Evolutionary conservation across 129 eudicot species (phyloP).

Genomic region (Saussurea involucrata): DNA sequence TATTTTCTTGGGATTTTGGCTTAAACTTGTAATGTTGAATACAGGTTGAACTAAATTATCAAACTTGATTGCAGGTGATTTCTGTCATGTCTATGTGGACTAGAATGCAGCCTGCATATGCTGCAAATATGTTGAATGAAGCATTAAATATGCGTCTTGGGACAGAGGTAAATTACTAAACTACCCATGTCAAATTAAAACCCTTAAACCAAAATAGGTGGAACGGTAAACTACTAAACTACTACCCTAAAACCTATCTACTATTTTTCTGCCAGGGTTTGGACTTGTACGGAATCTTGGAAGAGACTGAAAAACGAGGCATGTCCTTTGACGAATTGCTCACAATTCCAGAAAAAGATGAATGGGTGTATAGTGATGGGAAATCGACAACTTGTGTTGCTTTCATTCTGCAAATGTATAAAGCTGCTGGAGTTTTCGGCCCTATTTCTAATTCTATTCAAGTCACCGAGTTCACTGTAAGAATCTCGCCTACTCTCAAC

Average conservation of each 20-base stretch:
- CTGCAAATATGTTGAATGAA: conserved; percentile 99
- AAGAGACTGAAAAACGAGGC: conserved; percentile 62
- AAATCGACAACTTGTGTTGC: conserved; percentile 89
- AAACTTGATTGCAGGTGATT: conserved; percentile 60
- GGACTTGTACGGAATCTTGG: conserved; percentile 55
- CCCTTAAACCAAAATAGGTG: neutral
- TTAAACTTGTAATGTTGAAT: no score
- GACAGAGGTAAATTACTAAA: conserved; percentile 54
- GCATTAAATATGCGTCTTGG: conserved; percentile 97
- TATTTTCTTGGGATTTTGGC: no score
- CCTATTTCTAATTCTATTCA: conserved; percentile 74
- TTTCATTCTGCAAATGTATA: conserved; percentile 74
- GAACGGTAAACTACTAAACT: conserved; percentile 33
- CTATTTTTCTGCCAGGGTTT: conserved; percentile 37
- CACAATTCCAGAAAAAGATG: conserved; percentile 92
- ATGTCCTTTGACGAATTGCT: conserved; percentile 85
- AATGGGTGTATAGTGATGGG: conserved; percentile 97
- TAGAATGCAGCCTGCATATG: conserved; percentile 98
- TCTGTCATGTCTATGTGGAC: conserved; percentile 99
- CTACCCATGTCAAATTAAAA: neutral
- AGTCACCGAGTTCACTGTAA: conserved; percentile 96
- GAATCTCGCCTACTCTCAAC: conserved; percentile 15
- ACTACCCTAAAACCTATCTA: neutral
- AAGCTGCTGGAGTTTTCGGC: conserved; percentile 90
- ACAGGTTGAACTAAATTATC: neutral